Evolutionary conservation across 768 basidiomycete genomes (phyloP).

Genomic region (Cyclocybe cylindracea): DNA sequence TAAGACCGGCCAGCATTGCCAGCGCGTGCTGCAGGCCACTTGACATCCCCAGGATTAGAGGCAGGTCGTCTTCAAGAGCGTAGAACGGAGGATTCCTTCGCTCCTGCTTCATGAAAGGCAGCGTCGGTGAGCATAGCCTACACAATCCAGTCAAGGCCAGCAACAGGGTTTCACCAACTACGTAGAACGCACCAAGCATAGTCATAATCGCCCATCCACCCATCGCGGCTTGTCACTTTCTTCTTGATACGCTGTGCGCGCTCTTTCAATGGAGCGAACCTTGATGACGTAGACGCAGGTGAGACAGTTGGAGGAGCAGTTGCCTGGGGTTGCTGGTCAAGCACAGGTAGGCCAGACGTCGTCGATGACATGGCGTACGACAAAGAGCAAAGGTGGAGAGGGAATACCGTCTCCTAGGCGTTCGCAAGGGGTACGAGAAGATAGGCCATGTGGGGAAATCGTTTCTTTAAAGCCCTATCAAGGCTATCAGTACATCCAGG

Average conservation of each 20-base stretch:
- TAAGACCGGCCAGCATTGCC: conserved; percentile 82
- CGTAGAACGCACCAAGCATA: conserved; percentile 51
- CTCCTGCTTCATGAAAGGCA: conserved; percentile 54
- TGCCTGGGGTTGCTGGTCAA: conserved; percentile 11
- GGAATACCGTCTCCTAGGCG: neutral
- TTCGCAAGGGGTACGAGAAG: neutral
- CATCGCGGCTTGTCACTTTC: conserved; percentile 48
- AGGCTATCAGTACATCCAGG: no score
- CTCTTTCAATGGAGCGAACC: conserved; percentile 11
- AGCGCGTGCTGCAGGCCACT: conserved; percentile 77
- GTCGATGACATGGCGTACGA: conserved; percentile 10
- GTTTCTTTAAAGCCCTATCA: no score
- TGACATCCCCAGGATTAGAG: conserved; percentile 70
- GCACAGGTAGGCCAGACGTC: neutral
- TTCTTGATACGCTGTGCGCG: conserved; percentile 21
- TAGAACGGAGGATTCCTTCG: conserved; percentile 69
- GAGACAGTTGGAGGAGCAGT: conserved; percentile 3
- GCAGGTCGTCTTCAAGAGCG: conserved; percentile 69
- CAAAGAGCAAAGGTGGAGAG: neutral
- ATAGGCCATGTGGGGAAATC: no score
- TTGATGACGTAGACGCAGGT: conserved; percentile 7
- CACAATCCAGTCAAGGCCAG: no score
- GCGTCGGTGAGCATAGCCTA: conserved; percentile 64
- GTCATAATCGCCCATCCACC: conserved; percentile 87
- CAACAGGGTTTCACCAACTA: neutral